Evolutionary conservation across 495 filamentous ascomycete genomes (phyloP), one percentile per base, ranked within the genome.

Genomic region (Penicillium dipodomyicola): DNA sequence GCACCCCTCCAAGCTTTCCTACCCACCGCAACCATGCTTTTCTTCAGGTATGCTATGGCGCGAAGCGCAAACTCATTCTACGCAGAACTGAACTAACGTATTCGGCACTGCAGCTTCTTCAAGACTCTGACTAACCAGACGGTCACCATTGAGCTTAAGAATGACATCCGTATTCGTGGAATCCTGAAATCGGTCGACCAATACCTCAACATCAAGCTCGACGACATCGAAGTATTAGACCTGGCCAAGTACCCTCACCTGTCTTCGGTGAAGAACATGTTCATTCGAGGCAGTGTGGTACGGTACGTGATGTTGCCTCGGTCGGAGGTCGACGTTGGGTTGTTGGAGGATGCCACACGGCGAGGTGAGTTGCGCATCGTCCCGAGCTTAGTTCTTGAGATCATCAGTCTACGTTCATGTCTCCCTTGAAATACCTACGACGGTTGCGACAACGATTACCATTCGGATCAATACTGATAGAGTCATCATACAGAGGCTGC

Each of bases 51-150:
- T 10, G 41, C 20, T 11, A 23, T 29, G 32, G 20, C 15, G 25
- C 35, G 51, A 47, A 57, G 49, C 63, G 40, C 37, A 6, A 42
- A 11, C 22, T 41, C 49, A 50, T 41, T 3, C 3, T 12, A 14
- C 30, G 22, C 23, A 22, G 23, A 25, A 20, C 1, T 20, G 41
- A 29, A 52, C 49, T 60, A 33, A 62, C 14, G 5, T 7, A 4
- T 2, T 40, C 0, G 4, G 22, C n/a, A 15, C 14, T 33, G 22
- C 63, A 97, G 95, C 77, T 98, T 97, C 83, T 98, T 98, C 86
- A 97, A 97, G 75, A 97, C 94, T 54, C 89, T 97, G 64, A 94
- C 96, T 69, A 94, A 97, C 81, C 90, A 96, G 70, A 87, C 93
- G 77, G 84, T 90, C 52, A 97, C 91, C 39, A 91, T 98, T 72